Base-by-base conservation (phyloP, 2,329 filamentous ascomycete species). In the Aschersonia sp. region DNA sequence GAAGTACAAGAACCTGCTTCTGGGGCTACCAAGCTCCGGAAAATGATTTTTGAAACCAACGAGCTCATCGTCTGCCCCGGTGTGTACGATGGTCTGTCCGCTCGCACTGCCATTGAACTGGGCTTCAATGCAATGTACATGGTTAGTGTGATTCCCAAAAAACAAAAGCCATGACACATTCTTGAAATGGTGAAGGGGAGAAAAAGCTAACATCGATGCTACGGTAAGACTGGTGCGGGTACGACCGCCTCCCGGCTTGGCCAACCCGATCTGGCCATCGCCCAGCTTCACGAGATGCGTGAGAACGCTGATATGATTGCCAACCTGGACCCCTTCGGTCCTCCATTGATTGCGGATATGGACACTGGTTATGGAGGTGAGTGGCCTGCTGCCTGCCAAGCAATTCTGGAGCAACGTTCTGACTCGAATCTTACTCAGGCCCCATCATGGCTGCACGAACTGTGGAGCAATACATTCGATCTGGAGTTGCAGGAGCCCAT, bases 51-150 rank as follows among this genome's bases (percentile, higher is more conserved):
- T 1, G 61, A 69, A 37, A 57, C 62, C 14, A 58, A 65, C 30
- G 63, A 68, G 45, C 61, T 73, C 42, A 57, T 84, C 42, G 70
- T 81, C 5, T 79, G 75, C 49, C 80, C 79, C 0, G 80, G 81
- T 43, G 79, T 85, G 2, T 83, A 83, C 55, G 81, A 85, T 66
- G 81, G 81, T 6, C 70, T 83, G 45, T 78, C 78, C 1, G 79
- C 81, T 1, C 68, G 81, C 2, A 73, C 84, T 50, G 79, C 79
- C 2, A 66, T 83, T 30, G 65, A 70, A 44, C 66, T 76, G 22
- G 79, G 78, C 6, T 83, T 82, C 50, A 72, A 81, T 44, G 72
- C 69, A 44, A 60, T 84, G 43, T 85, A 85, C 65, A 84, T 85
- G 80, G 79, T 81, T 63, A 44, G 67, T 50, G 7, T 10, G 35